A percentile compares a stretch with the other conserved stretches of the same genome.
Evolutionary conservation across 352 stramenopile genomes (phyloP).

Genomic region (Globisporangium splendens): DNA sequence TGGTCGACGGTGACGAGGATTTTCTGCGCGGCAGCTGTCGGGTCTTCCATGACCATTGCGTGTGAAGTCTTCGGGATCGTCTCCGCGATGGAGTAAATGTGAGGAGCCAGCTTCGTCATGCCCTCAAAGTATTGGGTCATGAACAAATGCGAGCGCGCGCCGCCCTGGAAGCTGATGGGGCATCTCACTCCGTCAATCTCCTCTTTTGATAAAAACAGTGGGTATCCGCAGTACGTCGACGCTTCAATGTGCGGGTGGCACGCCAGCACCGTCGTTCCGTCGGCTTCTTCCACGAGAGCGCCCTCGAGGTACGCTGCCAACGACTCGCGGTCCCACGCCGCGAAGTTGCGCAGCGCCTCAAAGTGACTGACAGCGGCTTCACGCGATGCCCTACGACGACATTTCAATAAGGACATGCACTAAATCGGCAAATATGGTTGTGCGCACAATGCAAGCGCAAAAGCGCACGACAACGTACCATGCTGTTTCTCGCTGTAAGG

Average conservation of each 20-base stretch:
- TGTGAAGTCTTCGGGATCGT: constrained; percentile 30
- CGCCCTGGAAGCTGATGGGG: constrained; percentile 27
- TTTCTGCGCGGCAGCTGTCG: not conserved
- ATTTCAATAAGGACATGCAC: too few relatives aligned
- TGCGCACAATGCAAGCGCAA: too few relatives aligned
- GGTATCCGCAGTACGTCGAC: constrained; percentile 24
- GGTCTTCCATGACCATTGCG: constrained; percentile 44
- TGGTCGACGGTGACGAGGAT: too few relatives aligned
- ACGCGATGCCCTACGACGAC: constrained; percentile 13
- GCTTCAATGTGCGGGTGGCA: constrained; percentile 40
- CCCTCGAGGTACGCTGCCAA: constrained; percentile 26
- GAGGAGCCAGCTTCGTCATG: constrained; percentile 15
- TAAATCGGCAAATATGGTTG: too few relatives aligned
- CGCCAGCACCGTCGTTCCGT: constrained; percentile 19
- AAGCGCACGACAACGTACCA: not conserved
- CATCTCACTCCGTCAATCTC: constrained; percentile 29
- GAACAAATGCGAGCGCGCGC: constrained; percentile 27
- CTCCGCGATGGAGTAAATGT: constrained; percentile 20
- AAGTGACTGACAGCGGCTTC: constrained; percentile 21
- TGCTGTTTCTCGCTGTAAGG: constrained; percentile 21
- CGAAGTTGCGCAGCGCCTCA: constrained; percentile 24
- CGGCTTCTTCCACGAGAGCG: constrained; percentile 20
- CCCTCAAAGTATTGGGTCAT: constrained; percentile 7
- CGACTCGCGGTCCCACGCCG: constrained; percentile 25
- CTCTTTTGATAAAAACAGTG: constrained; percentile 18